These are phyloP conservation scores for Capsicum chinense DNA, from an alignment of 257 asterid genomes.

Conservation along the genomic window DNA sequence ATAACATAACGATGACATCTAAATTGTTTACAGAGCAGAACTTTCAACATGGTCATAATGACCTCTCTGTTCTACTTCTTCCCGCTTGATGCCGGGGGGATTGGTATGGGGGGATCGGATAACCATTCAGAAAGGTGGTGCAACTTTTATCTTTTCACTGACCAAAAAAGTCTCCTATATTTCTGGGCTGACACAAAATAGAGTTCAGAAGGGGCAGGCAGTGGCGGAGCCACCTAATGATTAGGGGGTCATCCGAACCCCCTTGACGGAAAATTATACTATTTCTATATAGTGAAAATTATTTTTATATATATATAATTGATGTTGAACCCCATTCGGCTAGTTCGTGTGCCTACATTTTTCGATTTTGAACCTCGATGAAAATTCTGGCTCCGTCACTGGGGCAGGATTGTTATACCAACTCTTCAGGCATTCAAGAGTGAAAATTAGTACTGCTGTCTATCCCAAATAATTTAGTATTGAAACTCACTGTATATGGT, in stretches of 20 bases:
- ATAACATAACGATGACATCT: not conserved
- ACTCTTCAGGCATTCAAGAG: not conserved
- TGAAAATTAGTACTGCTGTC: not conserved
- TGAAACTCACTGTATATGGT: not conserved
- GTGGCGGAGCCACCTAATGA: no score
- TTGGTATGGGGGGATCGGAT: not conserved
- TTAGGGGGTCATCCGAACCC: no score
- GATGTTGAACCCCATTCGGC: no score
- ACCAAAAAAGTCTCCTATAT: not conserved
- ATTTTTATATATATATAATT: no score
- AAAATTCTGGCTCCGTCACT: no score
- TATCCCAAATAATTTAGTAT: not conserved
- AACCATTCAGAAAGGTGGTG: not conserved
- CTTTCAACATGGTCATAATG: not conserved
- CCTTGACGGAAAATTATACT: no score
- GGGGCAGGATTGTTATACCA: not conserved
- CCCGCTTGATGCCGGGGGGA: not conserved
- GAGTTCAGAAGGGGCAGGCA: not conserved
- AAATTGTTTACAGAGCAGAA: not conserved
- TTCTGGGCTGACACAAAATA: not conserved
- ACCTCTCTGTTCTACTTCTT: not conserved
- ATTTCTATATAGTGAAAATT: no score
- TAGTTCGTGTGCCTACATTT: no score
- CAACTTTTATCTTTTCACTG: not conserved
- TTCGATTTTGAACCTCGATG: no score